Percentiles rank a stretch among this genome's conserved stretches.
These are phyloP conservation scores for Nakazawaea anatomiae DNA, from an alignment of 805 yeast genomes.

Conservation along the genomic window DNA sequence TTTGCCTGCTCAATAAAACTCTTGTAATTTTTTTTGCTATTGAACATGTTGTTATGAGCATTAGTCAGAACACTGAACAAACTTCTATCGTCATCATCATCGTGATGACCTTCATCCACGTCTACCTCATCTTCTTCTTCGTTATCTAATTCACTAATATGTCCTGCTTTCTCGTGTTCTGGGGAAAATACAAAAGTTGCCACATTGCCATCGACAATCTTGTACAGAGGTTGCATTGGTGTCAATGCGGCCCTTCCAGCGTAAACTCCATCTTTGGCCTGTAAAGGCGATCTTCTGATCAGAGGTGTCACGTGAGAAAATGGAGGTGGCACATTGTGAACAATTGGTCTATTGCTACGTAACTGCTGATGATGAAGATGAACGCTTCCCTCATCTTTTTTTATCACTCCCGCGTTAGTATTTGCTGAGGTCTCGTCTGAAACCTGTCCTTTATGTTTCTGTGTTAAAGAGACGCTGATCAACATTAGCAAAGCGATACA, in stretches of 20 bases:
- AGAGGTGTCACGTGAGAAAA: neutral
- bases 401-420: no score
- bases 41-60: neutral
- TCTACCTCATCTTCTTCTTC: slow-evolving; percentile 1
- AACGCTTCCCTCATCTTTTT: no score
- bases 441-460: neutral
- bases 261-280: neutral
- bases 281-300: neutral
- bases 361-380: no score
- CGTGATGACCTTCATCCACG: neutral
- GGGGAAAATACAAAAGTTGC: neutral
- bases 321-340: no score
- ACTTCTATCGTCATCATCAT: slow-evolving; percentile 2
- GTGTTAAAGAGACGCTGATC: slow-evolving; percentile 15
- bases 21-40: slow-evolving; percentile 8
- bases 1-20: slow-evolving; percentile 9
- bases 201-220: neutral
- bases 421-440: no score
- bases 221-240: neutral
- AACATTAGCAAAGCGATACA: slow-evolving; percentile 12
- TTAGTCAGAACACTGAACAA: slow-evolving; percentile 8
- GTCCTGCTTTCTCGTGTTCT: neutral
- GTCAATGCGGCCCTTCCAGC: neutral
- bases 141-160: neutral
- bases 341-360: no score